A percentile compares a stretch with the other conserved stretches of the same genome.
These are phyloP conservation scores for Oryza brachyantha DNA, from an alignment of 176 grass and related monocot species.

Conservation along the genomic window DNA sequence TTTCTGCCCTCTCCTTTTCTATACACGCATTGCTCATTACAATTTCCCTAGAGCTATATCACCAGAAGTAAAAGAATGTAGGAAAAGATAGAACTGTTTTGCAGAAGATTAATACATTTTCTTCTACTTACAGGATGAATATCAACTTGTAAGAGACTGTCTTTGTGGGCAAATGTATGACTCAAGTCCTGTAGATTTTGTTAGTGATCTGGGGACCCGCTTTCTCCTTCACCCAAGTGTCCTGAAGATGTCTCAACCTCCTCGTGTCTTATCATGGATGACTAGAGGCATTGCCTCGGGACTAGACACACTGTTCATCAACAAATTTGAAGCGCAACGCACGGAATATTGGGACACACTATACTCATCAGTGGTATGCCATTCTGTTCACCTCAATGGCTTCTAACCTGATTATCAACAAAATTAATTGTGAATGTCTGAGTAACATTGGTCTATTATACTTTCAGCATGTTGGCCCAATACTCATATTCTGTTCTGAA, in stretches of 20 bases:
- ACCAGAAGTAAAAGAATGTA: background rate
- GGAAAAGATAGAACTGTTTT: background rate
- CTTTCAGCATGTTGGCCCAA: constrained; percentile 71
- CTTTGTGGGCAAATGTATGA: constrained; percentile 91
- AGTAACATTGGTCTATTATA: constrained; percentile 3
- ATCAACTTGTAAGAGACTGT: constrained; percentile 75
- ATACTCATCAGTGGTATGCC: constrained; percentile 80
- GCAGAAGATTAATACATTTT: background rate
- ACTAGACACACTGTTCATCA: constrained; percentile 78
- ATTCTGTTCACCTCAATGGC: constrained; percentile 15
- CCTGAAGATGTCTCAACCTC: constrained; percentile 75
- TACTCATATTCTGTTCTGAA: constrained; percentile 93
- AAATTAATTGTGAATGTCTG: background rate
- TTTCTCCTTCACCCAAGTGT: constrained; percentile 92
- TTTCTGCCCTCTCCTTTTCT: background rate
- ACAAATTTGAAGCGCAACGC: constrained; percentile 84
- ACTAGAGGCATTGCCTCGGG: constrained; percentile 64
- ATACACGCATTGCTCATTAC: background rate
- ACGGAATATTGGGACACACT: constrained; percentile 89
- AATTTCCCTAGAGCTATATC: background rate
- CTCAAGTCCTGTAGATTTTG: constrained; percentile 88
- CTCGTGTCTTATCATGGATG: constrained; percentile 80
- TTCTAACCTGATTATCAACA: background rate
- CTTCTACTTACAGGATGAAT: constrained; percentile 61
- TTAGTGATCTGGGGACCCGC: constrained; percentile 84